These are phyloP conservation scores for Phaeosphaeriaceae sp. DNA, from an alignment of 2,329 filamentous ascomycete genomes.

Conservation along the genomic window DNA sequence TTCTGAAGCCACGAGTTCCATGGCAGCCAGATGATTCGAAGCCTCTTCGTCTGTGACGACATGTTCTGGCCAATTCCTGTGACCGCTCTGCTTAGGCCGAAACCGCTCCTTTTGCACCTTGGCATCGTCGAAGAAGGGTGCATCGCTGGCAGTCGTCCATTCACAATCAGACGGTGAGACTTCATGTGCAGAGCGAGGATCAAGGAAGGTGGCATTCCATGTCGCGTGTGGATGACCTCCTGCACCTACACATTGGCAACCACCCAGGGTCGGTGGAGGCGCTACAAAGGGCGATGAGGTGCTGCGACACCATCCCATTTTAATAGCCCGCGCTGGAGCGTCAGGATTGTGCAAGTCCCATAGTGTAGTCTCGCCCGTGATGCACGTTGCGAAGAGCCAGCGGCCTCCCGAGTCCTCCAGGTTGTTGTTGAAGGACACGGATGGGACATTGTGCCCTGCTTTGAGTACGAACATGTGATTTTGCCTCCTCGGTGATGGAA, in stretches of 20 bases:
- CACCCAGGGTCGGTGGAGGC: constrained; percentile 11
- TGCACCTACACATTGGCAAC: constrained; percentile 20
- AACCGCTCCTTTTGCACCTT: constrained; percentile 15
- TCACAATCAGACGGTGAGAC: background rate
- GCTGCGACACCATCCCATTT: constrained; percentile 35
- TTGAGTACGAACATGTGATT: constrained; percentile 31
- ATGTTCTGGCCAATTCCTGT: background rate
- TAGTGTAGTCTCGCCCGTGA: constrained; percentile 58
- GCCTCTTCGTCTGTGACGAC: background rate
- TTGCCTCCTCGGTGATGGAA: constrained; percentile 34
- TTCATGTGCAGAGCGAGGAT: constrained; percentile 35
- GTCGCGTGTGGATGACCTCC: constrained; percentile 27
- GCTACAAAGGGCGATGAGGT: constrained; percentile 12
- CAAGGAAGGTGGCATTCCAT: constrained; percentile 40
- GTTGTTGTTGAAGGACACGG: constrained; percentile 66
- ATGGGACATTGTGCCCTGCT: constrained; percentile 61
- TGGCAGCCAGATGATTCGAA: background rate
- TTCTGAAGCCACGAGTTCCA: background rate
- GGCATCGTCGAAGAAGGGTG: constrained; percentile 18
- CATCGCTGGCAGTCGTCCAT: constrained; percentile 1
- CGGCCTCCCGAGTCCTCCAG: constrained; percentile 62
- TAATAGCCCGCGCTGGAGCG: constrained; percentile 23
- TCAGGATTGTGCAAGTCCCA: constrained; percentile 53
- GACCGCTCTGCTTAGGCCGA: background rate
- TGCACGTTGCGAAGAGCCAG: constrained; percentile 67